These are phyloP conservation scores for Leavenworthia alabamica DNA, from an alignment of 345 rosid genomes.

Conservation along the genomic window DNA sequence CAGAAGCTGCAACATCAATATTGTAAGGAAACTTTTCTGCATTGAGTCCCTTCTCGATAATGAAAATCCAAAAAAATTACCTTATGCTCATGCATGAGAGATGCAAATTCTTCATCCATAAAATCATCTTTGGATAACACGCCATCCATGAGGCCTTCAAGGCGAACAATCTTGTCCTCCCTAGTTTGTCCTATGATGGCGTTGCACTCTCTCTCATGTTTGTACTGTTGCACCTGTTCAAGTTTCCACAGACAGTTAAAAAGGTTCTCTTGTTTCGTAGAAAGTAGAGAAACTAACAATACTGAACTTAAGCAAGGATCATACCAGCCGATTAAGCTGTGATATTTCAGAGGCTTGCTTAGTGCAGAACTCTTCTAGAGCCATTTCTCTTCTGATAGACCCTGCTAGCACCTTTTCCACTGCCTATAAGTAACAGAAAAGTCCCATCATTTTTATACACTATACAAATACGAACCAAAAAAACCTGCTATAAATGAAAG, in stretches of 20 bases:
- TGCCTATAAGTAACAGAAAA: conserved; percentile 48
- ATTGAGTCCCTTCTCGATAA: conserved; percentile 1
- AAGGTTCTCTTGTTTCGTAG: background rate
- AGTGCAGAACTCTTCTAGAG: conserved; percentile 82
- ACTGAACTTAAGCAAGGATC: conserved; percentile 24
- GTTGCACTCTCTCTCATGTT: conserved; percentile 97
- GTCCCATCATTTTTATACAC: background rate
- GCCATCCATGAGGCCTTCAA: conserved; percentile 96
- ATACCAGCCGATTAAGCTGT: conserved; percentile 91
- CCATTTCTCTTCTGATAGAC: conserved; percentile 98
- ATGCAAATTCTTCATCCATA: conserved; percentile 71
- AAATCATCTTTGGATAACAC: conserved; percentile 82
- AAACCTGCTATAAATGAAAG: background rate
- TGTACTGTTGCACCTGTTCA: conserved; percentile 89
- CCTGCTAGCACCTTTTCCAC: conserved; percentile 95
- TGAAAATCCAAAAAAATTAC: conserved; percentile 29
- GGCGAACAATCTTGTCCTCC: conserved; percentile 89
- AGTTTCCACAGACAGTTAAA: background rate
- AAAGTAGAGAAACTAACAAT: background rate
- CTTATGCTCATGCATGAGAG: conserved; percentile 76
- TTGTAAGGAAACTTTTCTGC: conserved; percentile 12
- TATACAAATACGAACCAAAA: conserved; percentile 1
- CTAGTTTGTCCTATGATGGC: conserved; percentile 80
- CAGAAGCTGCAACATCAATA: conserved; percentile 57
- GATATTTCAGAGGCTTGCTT: conserved; percentile 82